Conservation (phyloP, 352 stramenopile genomes). For the Phytophthora ohioensis region DNA sequence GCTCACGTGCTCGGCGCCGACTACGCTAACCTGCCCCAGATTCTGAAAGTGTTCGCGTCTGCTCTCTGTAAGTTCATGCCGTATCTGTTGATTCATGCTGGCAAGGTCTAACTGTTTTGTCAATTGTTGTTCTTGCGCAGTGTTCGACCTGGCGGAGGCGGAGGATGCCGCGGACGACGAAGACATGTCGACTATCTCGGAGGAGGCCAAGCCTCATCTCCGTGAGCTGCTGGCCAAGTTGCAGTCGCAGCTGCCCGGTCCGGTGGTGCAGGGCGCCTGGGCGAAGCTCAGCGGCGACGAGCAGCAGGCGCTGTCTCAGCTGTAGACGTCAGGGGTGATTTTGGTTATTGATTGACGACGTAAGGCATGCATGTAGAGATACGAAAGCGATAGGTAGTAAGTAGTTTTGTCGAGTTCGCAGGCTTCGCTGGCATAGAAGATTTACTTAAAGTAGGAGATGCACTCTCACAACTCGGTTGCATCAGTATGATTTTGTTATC, state of each 20-base stretch:
- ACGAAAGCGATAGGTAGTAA: slow-evolving; percentile 37
- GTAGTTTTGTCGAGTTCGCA: slow-evolving; percentile 39
- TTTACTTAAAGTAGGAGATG: slow-evolving; percentile 13
- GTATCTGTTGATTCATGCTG: slow-evolving; percentile 16
- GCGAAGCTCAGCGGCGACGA: slow-evolving; percentile 72
- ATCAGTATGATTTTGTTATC: slow-evolving; percentile 11
- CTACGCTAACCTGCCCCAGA: slow-evolving; percentile 66
- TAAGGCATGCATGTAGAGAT: slow-evolving; percentile 45
- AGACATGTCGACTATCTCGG: slow-evolving; percentile 74
- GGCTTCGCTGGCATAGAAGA: slow-evolving; percentile 23
- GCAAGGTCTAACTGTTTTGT: slow-evolving; percentile 32
- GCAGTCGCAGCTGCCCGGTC: slow-evolving; percentile 69
- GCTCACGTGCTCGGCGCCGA: slow-evolving; percentile 70
- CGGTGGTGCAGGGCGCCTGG: slow-evolving; percentile 76
- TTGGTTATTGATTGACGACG: slow-evolving; percentile 37
- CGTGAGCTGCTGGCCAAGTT: slow-evolving; percentile 66
- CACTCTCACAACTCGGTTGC: slow-evolving; percentile 3
- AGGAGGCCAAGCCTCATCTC: slow-evolving; percentile 68
- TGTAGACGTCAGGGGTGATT: slow-evolving; percentile 40
- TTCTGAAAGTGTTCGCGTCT: slow-evolving; percentile 82
- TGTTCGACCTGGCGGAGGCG: slow-evolving; percentile 66
- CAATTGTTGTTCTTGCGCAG: slow-evolving; percentile 37
- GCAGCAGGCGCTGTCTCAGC: slow-evolving; percentile 73
- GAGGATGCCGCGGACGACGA: slow-evolving; percentile 73
- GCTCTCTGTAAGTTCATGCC: slow-evolving; percentile 66